Evolutionary conservation across 1,284 basidiomycete species (phyloP), one percentile per base, ranked within the genome.

Genomic region (Leccinum pachyderme): DNA sequence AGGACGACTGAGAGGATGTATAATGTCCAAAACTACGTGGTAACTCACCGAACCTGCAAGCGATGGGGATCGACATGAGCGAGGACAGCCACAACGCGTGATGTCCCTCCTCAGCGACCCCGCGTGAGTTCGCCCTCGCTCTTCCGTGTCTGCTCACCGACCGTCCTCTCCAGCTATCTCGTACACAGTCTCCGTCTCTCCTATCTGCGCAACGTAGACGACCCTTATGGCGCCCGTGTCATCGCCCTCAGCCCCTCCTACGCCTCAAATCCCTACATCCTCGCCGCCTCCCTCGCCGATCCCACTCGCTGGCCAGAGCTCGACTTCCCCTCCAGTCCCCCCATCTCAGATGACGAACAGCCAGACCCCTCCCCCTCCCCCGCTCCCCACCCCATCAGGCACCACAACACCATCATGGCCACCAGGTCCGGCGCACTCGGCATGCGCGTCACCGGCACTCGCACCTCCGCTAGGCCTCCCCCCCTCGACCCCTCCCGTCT

Each of bases 331-430:
- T 74, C 75, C 49, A 93, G 83, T 67, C 89, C 90, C 0, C 80
- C 84, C 24, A 77, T 86, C 41, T 84, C 81, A 59, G 84, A 88
- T 58, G 84, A 87, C 58, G 88, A 90, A 54, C 74, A 72, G 7
- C 76, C 79, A 82, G 83, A 81, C 0, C 9, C 15, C 25, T 24
- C 47, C 47, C 47, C 47, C 15, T 22, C 82, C 83, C 81, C 15
- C 83, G 85, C 0, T 75, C 77, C 1, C 1, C 7, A 39, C 13
- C 79, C 82, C 4, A 77, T 95, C 58, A 89, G 87, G 63, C 88
- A 95, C 68, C 89, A 89, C 5, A 84, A 89, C 63, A 96, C 93
- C 1, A 95, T 96, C 64, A 86, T 94, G 79, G 88, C 82, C 2
- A 77, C 79, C 13, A 69, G 79, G 31, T 76, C 78, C 0, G 86